A percentile compares a stretch with the other conserved stretches of the same genome.
phyloP scores from a whole-genome alignment of 257 asterid genomes.

The Nyctanthes arbortristis region DNA sequence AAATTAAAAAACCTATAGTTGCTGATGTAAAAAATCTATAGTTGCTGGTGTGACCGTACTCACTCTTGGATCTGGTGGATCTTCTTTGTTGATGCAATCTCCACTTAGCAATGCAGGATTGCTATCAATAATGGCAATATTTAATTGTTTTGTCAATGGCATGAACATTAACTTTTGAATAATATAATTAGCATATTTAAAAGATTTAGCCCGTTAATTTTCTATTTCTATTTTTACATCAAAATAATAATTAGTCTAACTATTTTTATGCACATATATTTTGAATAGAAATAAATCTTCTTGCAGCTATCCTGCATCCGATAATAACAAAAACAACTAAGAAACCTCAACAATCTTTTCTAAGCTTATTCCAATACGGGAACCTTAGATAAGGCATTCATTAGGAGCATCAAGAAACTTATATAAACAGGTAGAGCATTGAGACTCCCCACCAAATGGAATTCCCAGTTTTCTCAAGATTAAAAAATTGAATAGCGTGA shows the following conservation, averaged over 20 bases:
- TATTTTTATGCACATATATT: too few relatives aligned
- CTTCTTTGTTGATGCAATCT: conserved; percentile 60
- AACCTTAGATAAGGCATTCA: too few relatives aligned
- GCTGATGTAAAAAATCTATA: conserved; percentile 63
- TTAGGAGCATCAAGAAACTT: too few relatives aligned
- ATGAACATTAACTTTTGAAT: conserved; percentile 16
- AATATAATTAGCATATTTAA: conserved; percentile 8
- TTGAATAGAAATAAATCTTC: conserved; percentile 36
- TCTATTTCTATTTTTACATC: too few relatives aligned
- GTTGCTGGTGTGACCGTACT: conserved; percentile 97
- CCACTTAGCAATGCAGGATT: conserved; percentile 76
- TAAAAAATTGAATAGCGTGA: too few relatives aligned
- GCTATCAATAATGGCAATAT: conserved; percentile 88
- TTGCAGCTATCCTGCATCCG: conserved; percentile 45
- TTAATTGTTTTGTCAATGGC: conserved; percentile 76
- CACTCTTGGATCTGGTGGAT: conserved; percentile 92
- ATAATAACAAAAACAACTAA: conserved; percentile 15
- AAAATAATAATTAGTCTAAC: too few relatives aligned
- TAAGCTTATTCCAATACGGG: too few relatives aligned
- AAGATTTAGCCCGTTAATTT: too few relatives aligned
- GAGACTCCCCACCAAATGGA: too few relatives aligned
- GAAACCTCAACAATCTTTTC: background rate
- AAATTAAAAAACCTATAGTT: too few relatives aligned
- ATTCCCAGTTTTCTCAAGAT: too few relatives aligned
- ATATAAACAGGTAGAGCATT: too few relatives aligned